Percentiles rank a stretch among this genome's conserved stretches.
Evolutionary conservation across 371 early-diverging fungal genomes (phyloP).

Genomic region (Rhizopus stolonifer): DNA sequence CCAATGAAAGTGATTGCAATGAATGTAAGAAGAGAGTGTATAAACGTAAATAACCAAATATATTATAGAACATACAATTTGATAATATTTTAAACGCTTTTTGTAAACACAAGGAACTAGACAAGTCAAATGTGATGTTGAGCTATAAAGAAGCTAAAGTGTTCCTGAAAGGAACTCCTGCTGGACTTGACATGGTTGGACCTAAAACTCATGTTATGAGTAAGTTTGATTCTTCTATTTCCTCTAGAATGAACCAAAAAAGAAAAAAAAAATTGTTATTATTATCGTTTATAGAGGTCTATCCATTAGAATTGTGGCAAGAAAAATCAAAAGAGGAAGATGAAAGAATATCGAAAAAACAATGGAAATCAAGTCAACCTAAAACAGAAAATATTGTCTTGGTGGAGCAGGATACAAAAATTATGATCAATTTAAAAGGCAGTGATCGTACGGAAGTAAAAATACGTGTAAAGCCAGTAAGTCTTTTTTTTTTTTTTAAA

Average conservation of each 20-base stretch:
- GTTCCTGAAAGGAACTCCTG: constrained; percentile 38
- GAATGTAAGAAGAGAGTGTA: constrained; percentile 26
- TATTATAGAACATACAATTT: constrained; percentile 38
- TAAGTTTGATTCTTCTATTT: constrained; percentile 12
- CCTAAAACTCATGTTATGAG: constrained; percentile 18
- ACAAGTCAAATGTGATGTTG: constrained; percentile 25
- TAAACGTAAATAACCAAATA: neutral
- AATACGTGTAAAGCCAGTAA: constrained; percentile 36
- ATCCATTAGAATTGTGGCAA: constrained; percentile 24
- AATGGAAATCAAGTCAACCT: neutral
- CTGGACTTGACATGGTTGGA: constrained; percentile 31
- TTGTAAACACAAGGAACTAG: constrained; percentile 28
- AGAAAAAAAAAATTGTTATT: too few species aligned
- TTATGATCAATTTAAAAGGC: constrained; percentile 26
- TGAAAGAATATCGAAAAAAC: constrained; percentile 4
- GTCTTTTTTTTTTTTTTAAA: neutral
- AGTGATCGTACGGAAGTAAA: constrained; percentile 27
- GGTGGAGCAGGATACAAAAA: constrained; percentile 2
- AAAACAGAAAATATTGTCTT: neutral
- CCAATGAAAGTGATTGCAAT: constrained; percentile 35
- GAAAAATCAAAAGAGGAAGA: constrained; percentile 5
- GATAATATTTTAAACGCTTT: constrained; percentile 25
- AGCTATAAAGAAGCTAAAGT: constrained; percentile 34
- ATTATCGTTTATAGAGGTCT: constrained; percentile 39
- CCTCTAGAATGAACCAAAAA: too few species aligned